Percentiles rank a stretch among this genome's conserved stretches.
These are phyloP conservation scores for Penicillium hesseltinei DNA, from an alignment of 2,329 filamentous ascomycete genomes.

Conservation along the genomic window DNA sequence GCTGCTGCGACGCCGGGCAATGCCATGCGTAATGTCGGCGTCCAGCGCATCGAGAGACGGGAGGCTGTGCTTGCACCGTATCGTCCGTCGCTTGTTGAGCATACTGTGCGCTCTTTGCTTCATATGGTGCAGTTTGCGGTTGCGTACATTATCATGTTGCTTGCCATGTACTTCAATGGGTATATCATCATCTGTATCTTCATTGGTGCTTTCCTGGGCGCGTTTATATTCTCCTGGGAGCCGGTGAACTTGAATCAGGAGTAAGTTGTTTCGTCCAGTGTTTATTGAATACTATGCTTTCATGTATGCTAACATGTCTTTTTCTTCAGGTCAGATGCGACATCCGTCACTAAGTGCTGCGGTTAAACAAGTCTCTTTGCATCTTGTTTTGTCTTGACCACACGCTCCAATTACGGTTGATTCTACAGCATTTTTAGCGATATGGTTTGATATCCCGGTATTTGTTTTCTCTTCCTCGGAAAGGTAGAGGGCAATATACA, in stretches of 20 bases:
- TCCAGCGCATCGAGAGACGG: background rate
- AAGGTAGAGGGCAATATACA: background rate
- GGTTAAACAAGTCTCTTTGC: background rate
- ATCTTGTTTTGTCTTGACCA: background rate
- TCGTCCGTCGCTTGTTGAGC: conserved; percentile 63
- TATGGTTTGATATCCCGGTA: background rate
- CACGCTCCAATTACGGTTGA: background rate
- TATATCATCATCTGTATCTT: conserved; percentile 82
- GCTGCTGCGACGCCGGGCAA: background rate
- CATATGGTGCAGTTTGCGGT: conserved; percentile 71
- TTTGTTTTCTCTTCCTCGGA: background rate
- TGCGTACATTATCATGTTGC: conserved; percentile 74
- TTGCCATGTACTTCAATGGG: conserved; percentile 65
- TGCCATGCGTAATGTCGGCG: background rate
- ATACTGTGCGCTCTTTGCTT: conserved; percentile 63
- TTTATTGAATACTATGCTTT: too few species aligned
- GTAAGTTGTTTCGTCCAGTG: background rate
- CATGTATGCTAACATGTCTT: background rate
- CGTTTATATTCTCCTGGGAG: conserved; percentile 73
- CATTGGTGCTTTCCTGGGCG: conserved; percentile 70
- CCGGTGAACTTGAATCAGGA: conserved; percentile 10
- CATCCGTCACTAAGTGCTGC: conserved; percentile 2
- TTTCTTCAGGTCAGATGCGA: background rate
- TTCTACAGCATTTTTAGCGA: background rate
- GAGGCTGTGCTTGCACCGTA: conserved; percentile 28